These are phyloP conservation scores for Venturia asperata DNA, from an alignment of 2,329 filamentous ascomycete genomes.

Conservation along the genomic window DNA sequence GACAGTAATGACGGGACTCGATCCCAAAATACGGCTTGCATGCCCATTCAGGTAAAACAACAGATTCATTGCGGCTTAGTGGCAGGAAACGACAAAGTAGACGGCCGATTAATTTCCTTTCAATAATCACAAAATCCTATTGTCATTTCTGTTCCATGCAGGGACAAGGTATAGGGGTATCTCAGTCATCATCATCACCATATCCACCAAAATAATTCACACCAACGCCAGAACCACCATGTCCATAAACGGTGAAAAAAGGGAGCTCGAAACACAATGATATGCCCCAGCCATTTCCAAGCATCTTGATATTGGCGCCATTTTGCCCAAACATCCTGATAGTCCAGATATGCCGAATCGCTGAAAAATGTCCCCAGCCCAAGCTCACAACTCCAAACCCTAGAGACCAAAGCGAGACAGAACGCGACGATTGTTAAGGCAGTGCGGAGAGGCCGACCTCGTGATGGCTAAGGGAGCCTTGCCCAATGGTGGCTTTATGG, in stretches of 20 bases:
- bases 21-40: no score
- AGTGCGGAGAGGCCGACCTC: background rate
- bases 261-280: background rate
- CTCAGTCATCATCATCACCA: background rate
- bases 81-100: no score
- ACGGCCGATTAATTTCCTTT: no score
- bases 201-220: background rate
- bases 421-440: background rate
- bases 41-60: no score
- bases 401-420: background rate
- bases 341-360: background rate
- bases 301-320: background rate
- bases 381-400: background rate
- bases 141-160: no score
- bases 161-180: background rate
- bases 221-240: background rate
- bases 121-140: no score
- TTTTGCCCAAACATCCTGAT: background rate
- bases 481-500: background rate
- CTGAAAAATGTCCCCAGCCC: background rate
- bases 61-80: no score
- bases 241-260: background rate
- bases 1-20: no score
- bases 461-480: background rate
- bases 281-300: background rate